A percentile compares a stretch with the other conserved stretches of the same genome.
Conservation (phyloP, 768 basidiomycete species). For the Rhodotorula sphaerocarpa region DNA sequence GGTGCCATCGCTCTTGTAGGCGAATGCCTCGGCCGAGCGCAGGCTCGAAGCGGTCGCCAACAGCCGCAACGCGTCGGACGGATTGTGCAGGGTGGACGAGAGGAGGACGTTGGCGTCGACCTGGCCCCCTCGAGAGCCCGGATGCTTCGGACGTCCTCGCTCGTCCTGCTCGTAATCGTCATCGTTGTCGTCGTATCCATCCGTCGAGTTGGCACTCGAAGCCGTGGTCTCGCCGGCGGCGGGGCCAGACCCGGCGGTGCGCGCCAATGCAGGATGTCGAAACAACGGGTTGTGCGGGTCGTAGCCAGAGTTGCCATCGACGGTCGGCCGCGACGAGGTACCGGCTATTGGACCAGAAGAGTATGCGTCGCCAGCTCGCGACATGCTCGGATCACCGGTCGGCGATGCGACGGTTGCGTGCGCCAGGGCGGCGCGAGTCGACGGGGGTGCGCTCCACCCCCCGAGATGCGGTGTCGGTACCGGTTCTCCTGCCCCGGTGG, state of each 20-base stretch:
- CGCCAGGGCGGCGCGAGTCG: background rate
- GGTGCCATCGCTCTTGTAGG: too few relatives aligned
- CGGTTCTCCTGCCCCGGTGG: too few relatives aligned
- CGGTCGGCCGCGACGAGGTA: too few relatives aligned
- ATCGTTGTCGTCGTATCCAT: background rate
- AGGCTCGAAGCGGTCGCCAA: slow-evolving; percentile 27
- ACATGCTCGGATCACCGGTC: too few relatives aligned
- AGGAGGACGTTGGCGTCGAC: slow-evolving; percentile 28
- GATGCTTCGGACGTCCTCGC: background rate
- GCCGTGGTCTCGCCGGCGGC: too few relatives aligned
- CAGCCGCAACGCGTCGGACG: slow-evolving; percentile 29
- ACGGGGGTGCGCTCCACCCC: background rate
- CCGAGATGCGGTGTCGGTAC: background rate
- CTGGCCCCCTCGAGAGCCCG: background rate
- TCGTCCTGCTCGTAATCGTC: background rate
- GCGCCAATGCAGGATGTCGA: background rate
- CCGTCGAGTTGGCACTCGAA: background rate
- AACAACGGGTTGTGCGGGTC: background rate
- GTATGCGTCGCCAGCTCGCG: too few relatives aligned
- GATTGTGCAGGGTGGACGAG: slow-evolving; percentile 28
- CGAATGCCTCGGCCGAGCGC: background rate
- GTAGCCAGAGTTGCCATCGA: too few relatives aligned
- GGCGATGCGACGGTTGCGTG: too few relatives aligned
- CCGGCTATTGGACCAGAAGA: too few relatives aligned
- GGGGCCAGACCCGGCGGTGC: background rate